Base-by-base conservation (phyloP, 441 rosid genomes). In the Brassica balearica region DNA sequence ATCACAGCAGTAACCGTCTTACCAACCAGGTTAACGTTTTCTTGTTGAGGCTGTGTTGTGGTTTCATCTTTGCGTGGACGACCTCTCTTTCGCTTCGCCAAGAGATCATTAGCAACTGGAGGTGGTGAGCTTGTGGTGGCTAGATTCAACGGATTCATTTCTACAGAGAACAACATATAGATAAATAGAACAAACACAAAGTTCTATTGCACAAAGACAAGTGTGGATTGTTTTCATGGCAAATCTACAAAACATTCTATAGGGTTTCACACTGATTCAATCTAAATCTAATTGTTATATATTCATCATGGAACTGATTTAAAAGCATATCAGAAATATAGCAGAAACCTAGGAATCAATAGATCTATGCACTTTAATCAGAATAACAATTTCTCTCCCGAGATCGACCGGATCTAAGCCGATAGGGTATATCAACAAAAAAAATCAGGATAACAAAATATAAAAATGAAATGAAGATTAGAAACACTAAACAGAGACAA, bases 1-100 rank as follows among this genome's bases (percentile, higher is more conserved):
- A 94, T 81, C 23, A 90, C 88, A 48, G 95, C 96, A 76, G 86
- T 77, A 75, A 94, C 86, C 41, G 53, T 70, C 80, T 88, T 84
- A 36, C 98, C 97, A 27, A 89, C 80, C 94, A 90, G 75, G 71
- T 80, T 68, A 68, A 73, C 72, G 48, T 51, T 29, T 29, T 29
- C 34, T 29, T 29, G 34, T 29, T 29, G 34, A 29, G 34, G 34
- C 81, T 91, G 12, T 78, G 85, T 60, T 75, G 34, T 19, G 72
- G 29, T 67, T 75, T 86, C 91, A 59, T 87, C 90, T 78, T 86
- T 89, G 17, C 88, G 88, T 2, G 98, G 96, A 65, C 92, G 95
- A 19, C 95, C 94, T 63, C 97, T 90, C 65, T 87, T 92, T 27
- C 94, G 83, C 82, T 84, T 94, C 69, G 58, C 65, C 15, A 90